Base-by-base conservation (phyloP, 352 stramenopile genomes). In the Pythium sukuiense region DNA sequence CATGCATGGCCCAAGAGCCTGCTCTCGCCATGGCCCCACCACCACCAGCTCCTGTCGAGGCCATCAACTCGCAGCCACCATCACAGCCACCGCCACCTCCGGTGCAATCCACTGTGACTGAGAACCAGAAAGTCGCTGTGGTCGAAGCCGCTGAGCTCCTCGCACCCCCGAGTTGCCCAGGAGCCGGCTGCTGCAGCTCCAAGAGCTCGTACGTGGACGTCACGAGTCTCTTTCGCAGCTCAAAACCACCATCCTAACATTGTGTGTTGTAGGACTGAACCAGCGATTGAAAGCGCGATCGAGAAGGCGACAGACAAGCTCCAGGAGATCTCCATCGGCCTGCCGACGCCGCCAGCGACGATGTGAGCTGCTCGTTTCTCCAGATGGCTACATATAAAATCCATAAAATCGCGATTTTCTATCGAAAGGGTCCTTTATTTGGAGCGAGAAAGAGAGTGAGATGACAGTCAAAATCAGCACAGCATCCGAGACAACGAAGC, bases 81-180 rank as follows among this genome's bases (percentile, higher is more conserved):
- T 30, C 56, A 6, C 29, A 53, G n/a, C 50, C 58, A 32, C 61
- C 58, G 8, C 62, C 67, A 45, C 49, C 45, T 7, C 59, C 65
- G 35, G 30, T 61, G 24, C 32, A 16, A 20, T 59, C 48, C 29
- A 59, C 35, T 26, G 55, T 54, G 33, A 60, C 39, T 11, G 60
- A 70, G 29, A 70, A 73, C 45, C 67, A 70, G 20, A 70, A 70
- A 45, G 50, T 70, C 26, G 35, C 67, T 1, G 62, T 59, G 12
- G 41, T 73, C 37, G 67, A 69, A 52, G 56, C 59, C 8, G 58
- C 67, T 33, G 67, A 73, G 61, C 32, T 64, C 2, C 35, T 67
- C 6, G 43, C 32, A 1, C 58, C 65, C 8, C 58, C 65, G 8
- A 16, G 49, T 13, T 59, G 45, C 33, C 46, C 63, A 20, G 18